These are phyloP conservation scores for Paramecium biaurelia DNA, from an alignment of 73 alveolate species.

Conservation along the genomic window DNA sequence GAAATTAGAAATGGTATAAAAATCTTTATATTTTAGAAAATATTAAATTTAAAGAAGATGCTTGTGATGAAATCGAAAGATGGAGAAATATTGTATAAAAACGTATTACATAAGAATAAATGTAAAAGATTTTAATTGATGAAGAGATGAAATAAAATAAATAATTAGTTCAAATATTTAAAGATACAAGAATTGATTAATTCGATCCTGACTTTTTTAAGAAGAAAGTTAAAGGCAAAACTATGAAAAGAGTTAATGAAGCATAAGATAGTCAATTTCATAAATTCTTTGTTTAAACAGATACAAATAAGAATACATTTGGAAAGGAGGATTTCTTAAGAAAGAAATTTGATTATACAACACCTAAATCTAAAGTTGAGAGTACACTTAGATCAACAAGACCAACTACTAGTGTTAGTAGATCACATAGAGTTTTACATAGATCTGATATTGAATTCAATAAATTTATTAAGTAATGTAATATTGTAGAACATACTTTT, in stretches of 20 bases:
- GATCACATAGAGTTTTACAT: neutral
- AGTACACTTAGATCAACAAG: neutral
- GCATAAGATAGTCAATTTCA: slow-evolving; percentile 9
- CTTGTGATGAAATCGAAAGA: neutral
- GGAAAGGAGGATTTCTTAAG: neutral
- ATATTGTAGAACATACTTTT: neutral
- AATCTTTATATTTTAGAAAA: neutral
- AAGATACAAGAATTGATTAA: slow-evolving; percentile 36
- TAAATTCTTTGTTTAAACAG: neutral
- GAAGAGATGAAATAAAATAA: slow-evolving; percentile 15
- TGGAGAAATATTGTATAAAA: slow-evolving; percentile 6
- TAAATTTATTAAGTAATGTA: neutral
- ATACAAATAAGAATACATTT: neutral
- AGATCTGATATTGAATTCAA: neutral
- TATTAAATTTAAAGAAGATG: neutral
- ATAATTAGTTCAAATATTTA: neutral
- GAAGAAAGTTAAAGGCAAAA: neutral
- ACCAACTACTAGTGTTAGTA: neutral
- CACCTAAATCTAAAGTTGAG: neutral
- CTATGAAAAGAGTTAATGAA: slow-evolving; percentile 33
- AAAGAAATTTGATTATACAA: neutral
- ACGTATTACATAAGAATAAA: neutral
- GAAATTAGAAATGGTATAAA: neutral
- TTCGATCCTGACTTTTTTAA: slow-evolving; percentile 38
- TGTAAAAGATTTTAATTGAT: neutral